Evolutionary conservation across 148 eudicot genomes (phyloP), one percentile per base, ranked within the genome.

Genomic region (Cornus suecica): DNA sequence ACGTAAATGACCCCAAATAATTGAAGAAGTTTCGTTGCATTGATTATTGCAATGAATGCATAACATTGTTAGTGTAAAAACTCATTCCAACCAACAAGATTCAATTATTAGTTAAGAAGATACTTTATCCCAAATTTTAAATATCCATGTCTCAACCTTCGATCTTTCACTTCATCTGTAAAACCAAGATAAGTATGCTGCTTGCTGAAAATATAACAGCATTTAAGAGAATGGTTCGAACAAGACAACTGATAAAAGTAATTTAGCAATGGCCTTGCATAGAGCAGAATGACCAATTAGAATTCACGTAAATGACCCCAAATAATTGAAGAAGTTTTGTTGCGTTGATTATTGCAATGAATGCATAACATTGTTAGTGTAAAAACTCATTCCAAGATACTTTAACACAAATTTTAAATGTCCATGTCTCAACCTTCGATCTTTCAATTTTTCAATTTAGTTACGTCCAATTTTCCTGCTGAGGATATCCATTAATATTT

Each of bases 111-210:
- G 4, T 3, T n/a, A 41, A 48, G 20, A 48, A 48, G 54, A 16
- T 48, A 48, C 1, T 11, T 48, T 48, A 48, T 11, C 6, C 8
- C 75, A 72, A 29, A 32, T n/a, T n/a, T 25, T 22, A 3, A 10
- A 31, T 31, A 28, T 61, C 52, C 24, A 61, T 20, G 23, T 31
- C 8, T 23, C 67, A 4, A 60, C 54, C 66, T 23, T 34, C 4
- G 58, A n/a, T n/a, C n/a, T n/a, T n/a, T n/a, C n/a, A 82, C 82
- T 80, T 86, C 89, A 72, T 79, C 99, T 92, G 94, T 76, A 72
- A 62, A 42, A 74, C 48, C 20, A 74, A 77, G 73, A 76, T 2
- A 74, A 77, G 41, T 72, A 60, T 48, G 3, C 25, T 51, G 27
- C 24, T 66, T 73, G 63, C 31, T 26, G 45, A 8, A 52, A 68